Base-by-base conservation (phyloP, 768 basidiomycete genomes). In the Rhizopogon vulgaris region DNA sequence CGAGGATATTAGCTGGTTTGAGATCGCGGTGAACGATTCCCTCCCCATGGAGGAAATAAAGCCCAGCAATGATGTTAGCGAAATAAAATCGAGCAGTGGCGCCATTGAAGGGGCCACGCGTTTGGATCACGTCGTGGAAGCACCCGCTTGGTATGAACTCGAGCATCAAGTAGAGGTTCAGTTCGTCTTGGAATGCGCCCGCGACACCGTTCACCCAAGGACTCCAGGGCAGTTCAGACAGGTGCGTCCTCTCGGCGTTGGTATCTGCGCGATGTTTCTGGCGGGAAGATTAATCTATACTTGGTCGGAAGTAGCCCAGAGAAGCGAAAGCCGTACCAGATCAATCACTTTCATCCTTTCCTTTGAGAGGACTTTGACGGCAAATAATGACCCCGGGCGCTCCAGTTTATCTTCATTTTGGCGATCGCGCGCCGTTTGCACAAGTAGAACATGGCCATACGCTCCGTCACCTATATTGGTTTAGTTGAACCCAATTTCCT, bases 1-100 rank as follows among this genome's bases (percentile, higher is more conserved):
- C 49, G 47, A 84, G 71, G 43, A 84, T 72, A 46, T 83, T 83
- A 17, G 73, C 75, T 2, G 82, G 80, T 58, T 83, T 83, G 17
- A 84, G 50, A 58, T 84, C 80, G 17, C 79, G 72, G 52, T 83
- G 80, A 6, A 73, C 69, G 45, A 82, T 65, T n/a, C 66, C 69
- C 8, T 72, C 61, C 0, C 52, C 51, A 48, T 78, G 73, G 1
- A 84, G 60, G 58, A 77, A 79, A 11, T 72, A 66, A 27, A 84
- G 58, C 11, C 69, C 82, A 39, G 72, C 71, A 10, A 73, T 71
- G 38, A 83, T 74, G 56, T 83, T 83, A 24, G 74, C 67, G 56
- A 74, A 77, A 64, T 81, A 84, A 64, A 85, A 85, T 5, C 69
- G 67, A 6, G 70, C 66, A 0, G 57, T 60, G 2, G 61, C 41